Percentiles rank a stretch among this genome's conserved stretches.
phyloP scores from a whole-genome alignment of 2,329 filamentous ascomycete genomes.

The Samsoniella hepiali region DNA sequence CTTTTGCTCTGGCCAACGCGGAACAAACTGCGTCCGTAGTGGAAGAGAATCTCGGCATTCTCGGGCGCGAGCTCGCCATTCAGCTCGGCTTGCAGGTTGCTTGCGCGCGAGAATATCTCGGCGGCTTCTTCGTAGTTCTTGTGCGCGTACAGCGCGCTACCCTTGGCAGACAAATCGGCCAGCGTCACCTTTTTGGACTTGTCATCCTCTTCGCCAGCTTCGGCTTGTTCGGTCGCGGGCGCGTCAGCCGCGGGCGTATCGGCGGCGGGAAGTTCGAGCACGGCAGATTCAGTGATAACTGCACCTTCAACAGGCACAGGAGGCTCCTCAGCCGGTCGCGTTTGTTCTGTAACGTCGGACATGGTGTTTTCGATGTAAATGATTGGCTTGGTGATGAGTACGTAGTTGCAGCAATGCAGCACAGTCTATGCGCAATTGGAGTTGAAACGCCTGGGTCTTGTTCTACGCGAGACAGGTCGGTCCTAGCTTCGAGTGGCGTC shows the following conservation, averaged over 20 bases:
- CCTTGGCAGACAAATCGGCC: constrained; percentile 74
- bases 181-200: constrained; percentile 62
- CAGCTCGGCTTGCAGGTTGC: constrained; percentile 83
- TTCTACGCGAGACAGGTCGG: constrained; percentile 4
- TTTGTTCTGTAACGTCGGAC: constrained; percentile 24
- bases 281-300: not conserved
- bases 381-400: not conserved
- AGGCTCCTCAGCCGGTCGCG: constrained; percentile 24
- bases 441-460: not conserved
- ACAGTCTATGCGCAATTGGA: not conserved
- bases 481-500: not conserved
- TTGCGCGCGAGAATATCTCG: constrained; percentile 84
- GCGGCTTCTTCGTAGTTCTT: constrained; percentile 85
- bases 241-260: not conserved
- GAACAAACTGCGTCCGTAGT: constrained; percentile 91
- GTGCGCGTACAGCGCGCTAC: constrained; percentile 79
- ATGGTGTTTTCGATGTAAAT: constrained; percentile 20
- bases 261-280: constrained; percentile 1
- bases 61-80: constrained; percentile 88
- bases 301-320: constrained; percentile 4
- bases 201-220: constrained; percentile 39
- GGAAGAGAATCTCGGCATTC: constrained; percentile 91
- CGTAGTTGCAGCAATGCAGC: not conserved
- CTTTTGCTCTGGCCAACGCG: constrained; percentile 92
- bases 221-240: constrained; percentile 36